Conservation (phyloP, 306 rosid species). For the Lathyrus aphaca region DNA sequence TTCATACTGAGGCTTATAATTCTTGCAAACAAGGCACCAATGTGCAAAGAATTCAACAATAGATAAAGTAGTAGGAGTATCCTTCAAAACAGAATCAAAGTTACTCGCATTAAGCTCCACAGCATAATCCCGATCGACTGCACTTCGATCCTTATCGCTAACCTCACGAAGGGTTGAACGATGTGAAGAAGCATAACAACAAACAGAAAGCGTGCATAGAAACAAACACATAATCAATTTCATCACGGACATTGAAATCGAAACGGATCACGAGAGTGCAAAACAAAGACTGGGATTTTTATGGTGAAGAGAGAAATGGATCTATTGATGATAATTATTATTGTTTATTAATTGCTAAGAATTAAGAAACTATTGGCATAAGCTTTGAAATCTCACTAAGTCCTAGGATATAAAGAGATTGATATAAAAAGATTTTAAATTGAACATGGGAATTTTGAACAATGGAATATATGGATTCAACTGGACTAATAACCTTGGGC, state of each 20-base stretch:
- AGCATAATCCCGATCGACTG: slow-evolving; percentile 62
- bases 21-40: too few relatives aligned
- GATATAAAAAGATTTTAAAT: too few relatives aligned
- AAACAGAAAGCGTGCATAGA: slow-evolving; percentile 47
- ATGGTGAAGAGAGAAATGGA: slow-evolving; percentile 29
- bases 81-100: slow-evolving; percentile 74
- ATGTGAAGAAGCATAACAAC: slow-evolving; percentile 49
- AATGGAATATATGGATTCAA: too few relatives aligned
- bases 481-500: too few relatives aligned
- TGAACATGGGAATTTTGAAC: too few relatives aligned
- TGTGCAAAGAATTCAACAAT: slow-evolving; percentile 86
- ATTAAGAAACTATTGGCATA: too few relatives aligned
- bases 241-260: too few relatives aligned
- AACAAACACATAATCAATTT: slow-evolving; percentile 47
- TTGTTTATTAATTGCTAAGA: too few relatives aligned
- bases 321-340: slow-evolving; percentile 5
- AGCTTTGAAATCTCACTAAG: too few relatives aligned
- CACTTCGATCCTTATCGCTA: slow-evolving; percentile 30
- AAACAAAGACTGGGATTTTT: slow-evolving; percentile 40
- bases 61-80: too few relatives aligned
- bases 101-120: slow-evolving; percentile 72
- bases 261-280: too few relatives aligned
- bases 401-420: too few relatives aligned
- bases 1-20: slow-evolving; percentile 97
- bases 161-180: slow-evolving; percentile 74